Evolutionary conservation across 768 basidiomycete species (phyloP).

Genomic region (Trametes elegans): DNA sequence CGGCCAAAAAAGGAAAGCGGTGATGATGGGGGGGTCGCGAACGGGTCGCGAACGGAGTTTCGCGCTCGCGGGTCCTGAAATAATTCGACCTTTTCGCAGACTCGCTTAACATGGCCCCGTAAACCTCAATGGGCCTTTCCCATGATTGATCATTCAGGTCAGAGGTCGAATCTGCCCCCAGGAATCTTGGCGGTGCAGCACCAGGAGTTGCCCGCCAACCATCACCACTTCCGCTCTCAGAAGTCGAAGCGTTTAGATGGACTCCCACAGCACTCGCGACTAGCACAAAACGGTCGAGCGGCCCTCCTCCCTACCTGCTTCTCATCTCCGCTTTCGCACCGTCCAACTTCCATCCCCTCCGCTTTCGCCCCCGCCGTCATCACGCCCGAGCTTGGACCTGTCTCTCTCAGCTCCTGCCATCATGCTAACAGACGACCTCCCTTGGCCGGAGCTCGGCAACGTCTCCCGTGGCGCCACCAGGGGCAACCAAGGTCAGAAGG

Average conservation of each 20-base stretch:
- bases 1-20: constrained; percentile 1
- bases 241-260: constrained; percentile 19
- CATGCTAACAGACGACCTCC: constrained; percentile 69
- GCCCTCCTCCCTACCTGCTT: constrained; percentile 11
- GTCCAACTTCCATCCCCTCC: constrained; percentile 17
- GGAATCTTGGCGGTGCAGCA: constrained; percentile 19
- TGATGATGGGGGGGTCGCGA: constrained; percentile 15
- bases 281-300: constrained; percentile 12
- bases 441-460: constrained; percentile 85
- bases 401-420: constrained; percentile 7
- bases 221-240: constrained; percentile 13
- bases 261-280: constrained; percentile 19
- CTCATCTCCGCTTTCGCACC: constrained; percentile 22
- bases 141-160: constrained; percentile 19
- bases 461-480: constrained; percentile 81
- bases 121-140: constrained; percentile 13
- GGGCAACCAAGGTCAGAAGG: constrained; percentile 86
- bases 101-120: constrained; percentile 15
- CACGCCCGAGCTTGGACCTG: constrained; percentile 5
- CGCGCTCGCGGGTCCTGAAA: constrained; percentile 18
- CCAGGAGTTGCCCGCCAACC: constrained; percentile 18
- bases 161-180: constrained; percentile 8
- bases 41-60: background rate
- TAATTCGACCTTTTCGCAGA: constrained; percentile 15
- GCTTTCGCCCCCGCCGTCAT: constrained; percentile 15